Percentiles rank a stretch among this genome's conserved stretches.
These are phyloP conservation scores for Periglandula ipomoeae DNA, from an alignment of 2,329 filamentous ascomycete species.

Conservation along the genomic window DNA sequence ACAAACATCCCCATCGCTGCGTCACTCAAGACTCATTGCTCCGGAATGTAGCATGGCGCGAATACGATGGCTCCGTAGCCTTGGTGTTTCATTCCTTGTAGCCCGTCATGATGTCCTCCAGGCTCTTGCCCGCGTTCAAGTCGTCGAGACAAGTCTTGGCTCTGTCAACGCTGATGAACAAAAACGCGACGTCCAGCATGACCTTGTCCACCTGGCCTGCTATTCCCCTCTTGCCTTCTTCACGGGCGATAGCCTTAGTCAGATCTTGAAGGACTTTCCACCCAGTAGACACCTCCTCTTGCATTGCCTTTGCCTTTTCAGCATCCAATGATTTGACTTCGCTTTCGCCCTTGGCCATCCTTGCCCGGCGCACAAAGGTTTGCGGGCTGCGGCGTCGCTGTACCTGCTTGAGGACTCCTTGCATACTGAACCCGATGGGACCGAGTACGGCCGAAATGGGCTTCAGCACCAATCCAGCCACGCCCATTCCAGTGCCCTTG, in stretches of 20 bases:
- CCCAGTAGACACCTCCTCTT: slow-evolving; percentile 20
- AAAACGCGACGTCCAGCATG: slow-evolving; percentile 18
- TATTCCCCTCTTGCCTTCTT: slow-evolving; percentile 28
- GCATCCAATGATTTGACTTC: slow-evolving; percentile 30
- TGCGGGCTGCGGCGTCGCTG: slow-evolving; percentile 43
- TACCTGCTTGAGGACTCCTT: slow-evolving; percentile 53
- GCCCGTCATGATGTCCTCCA: slow-evolving; percentile 15
- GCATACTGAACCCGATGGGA: slow-evolving; percentile 52
- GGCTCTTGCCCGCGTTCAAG: slow-evolving; percentile 31
- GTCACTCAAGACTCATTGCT: not conserved
- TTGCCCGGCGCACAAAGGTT: slow-evolving; percentile 44
- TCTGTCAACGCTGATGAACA: slow-evolving; percentile 40
- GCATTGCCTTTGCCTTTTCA: slow-evolving; percentile 18
- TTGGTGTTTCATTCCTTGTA: slow-evolving; percentile 8
- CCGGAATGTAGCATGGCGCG: not conserved
- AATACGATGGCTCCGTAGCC: slow-evolving; percentile 1
- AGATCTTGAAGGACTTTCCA: slow-evolving; percentile 26
- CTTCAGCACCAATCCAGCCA: slow-evolving; percentile 56
- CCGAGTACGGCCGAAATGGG: slow-evolving; percentile 53
- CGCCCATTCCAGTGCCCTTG: slow-evolving; percentile 51
- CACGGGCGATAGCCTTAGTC: slow-evolving; percentile 15
- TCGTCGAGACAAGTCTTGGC: slow-evolving; percentile 37
- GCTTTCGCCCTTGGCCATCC: slow-evolving; percentile 48
- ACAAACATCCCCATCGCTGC: not conserved
- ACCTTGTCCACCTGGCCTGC: slow-evolving; percentile 25